phyloP scores from a whole-genome alignment of 306 rosid genomes.

The Calophaca sinica region DNA sequence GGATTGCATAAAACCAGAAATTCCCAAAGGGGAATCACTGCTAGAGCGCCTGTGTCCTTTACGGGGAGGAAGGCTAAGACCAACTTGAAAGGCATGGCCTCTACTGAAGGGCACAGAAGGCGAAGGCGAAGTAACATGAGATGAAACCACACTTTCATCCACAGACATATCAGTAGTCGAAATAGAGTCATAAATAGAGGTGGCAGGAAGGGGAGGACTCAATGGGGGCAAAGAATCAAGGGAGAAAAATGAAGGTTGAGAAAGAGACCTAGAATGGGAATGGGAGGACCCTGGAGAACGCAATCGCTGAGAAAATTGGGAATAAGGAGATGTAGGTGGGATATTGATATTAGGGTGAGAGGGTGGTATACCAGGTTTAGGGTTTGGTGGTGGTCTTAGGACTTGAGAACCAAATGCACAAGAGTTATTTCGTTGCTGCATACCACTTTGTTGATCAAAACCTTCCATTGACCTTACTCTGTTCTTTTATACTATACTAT shows the following conservation, averaged over 20 bases:
- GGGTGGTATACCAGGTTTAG: constrained; percentile 64
- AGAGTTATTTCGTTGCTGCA: constrained; percentile 36
- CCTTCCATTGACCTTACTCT: constrained; percentile 56
- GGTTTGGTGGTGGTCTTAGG: constrained; percentile 40
- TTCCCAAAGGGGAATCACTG: constrained; percentile 68
- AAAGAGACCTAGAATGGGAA: constrained; percentile 63
- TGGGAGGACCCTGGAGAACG: constrained; percentile 48
- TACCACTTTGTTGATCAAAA: constrained; percentile 38
- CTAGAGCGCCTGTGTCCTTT: constrained; percentile 69
- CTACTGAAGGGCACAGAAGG: constrained; percentile 6
- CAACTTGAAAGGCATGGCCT: constrained; percentile 41
- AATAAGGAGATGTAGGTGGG: constrained; percentile 44
- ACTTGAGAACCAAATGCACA: constrained; percentile 45
- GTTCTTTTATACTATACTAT: neutral
- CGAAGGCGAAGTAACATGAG: constrained; percentile 41
- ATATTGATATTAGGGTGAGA: constrained; percentile 59
- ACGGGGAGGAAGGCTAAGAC: constrained; percentile 63
- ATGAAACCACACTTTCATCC: constrained; percentile 58
- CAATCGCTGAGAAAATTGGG: constrained; percentile 50
- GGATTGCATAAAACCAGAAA: constrained; percentile 56
- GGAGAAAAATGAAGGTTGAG: constrained; percentile 59
- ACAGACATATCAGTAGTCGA: constrained; percentile 45
- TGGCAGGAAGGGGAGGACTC: constrained; percentile 52
- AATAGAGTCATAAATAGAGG: constrained; percentile 51
- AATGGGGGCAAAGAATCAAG: constrained; percentile 63